Evolutionary conservation across 2,329 filamentous ascomycete genomes (phyloP), one percentile per base, ranked within the genome.

Genomic region (Fusarium sp.): DNA sequence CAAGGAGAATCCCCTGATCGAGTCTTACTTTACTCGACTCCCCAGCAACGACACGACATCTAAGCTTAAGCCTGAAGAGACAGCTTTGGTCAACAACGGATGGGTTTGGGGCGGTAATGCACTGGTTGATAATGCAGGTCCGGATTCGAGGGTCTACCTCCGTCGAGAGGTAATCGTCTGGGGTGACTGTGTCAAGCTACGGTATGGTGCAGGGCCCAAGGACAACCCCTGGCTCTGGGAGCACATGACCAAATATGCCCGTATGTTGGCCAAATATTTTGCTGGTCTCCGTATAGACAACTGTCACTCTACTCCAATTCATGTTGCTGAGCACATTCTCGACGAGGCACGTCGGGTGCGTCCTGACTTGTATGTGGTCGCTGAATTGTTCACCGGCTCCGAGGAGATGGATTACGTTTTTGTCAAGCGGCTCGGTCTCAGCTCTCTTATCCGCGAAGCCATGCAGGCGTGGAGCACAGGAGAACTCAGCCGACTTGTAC

Each of bases 101-200:
- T 99, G 95, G 95, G 93, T 99, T 9, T 99, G 95, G 95, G 94
- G 92, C 55, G 94, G 94, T 6, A 96, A 98, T 77, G 94, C 95
- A 2, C 84, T 98, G 76, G 84, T 92, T 38, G 95, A 99, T 78
- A 95, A 98, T 71, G 95, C 95, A 27, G 96, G 96, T 0, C 90
- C 93, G 0, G 82, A 91, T 42, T 97, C 94, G 9, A 88, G 89
- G 52, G 93, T 94, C n/a, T 99, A 99, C 71, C 84, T 99, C n/a
- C 87, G 92, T 48, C 87, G 95, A 66, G 93, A 99, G 75, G 92
- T 99, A 58, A 98, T 99, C 66, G 91, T 97, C 27, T 99, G 95
- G 95, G 93, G 94, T 13, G 95, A 99, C 73, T 99, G 96, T 73
- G 95, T 98, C 61, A 99, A 99, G 80, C 83, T 99, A 49, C 88